Conservation (phyloP, 805 yeast genomes). For the Candida succiphila region DNA sequence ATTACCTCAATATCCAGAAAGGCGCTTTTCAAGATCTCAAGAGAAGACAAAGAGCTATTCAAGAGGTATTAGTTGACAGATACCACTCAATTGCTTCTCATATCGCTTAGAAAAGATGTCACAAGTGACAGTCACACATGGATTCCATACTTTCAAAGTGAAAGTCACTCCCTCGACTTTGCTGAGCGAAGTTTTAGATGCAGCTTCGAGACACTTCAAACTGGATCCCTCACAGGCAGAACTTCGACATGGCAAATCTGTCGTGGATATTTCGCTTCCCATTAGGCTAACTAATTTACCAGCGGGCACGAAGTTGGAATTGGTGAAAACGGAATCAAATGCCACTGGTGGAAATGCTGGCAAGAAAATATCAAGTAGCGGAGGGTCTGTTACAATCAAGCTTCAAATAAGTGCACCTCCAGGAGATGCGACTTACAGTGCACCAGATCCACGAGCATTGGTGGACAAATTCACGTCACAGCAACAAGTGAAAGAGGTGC, state of each 20-base stretch:
- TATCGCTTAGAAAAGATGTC: no score
- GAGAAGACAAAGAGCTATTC: no score
- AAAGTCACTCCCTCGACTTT: slow-evolving; percentile 25
- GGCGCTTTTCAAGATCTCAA: no score
- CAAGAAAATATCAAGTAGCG: slow-evolving; percentile 2
- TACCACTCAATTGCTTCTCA: no score
- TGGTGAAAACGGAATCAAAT: slow-evolving; percentile 6
- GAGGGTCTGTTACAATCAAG: slow-evolving; percentile 13
- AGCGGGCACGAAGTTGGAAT: slow-evolving; percentile 30
- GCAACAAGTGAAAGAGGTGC: slow-evolving; percentile 6
- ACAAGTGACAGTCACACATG: slow-evolving; percentile 24
- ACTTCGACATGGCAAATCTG: slow-evolving; percentile 20
- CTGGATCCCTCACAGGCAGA: slow-evolving; percentile 10
- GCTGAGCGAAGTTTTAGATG: slow-evolving; percentile 25
- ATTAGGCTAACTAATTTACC: slow-evolving; percentile 33
- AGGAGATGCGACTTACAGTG: slow-evolving; percentile 6
- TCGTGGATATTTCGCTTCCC: slow-evolving; percentile 30
- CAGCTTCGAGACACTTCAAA: slow-evolving; percentile 27
- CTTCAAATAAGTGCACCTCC: slow-evolving; percentile 12
- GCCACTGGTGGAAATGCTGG: background rate
- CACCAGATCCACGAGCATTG: slow-evolving; percentile 7
- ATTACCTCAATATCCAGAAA: no score
- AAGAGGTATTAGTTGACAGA: no score
- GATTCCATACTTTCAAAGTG: slow-evolving; percentile 22
- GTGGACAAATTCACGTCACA: slow-evolving; percentile 6